Base-by-base conservation (phyloP, 2,329 filamentous ascomycete species). In the Alternaria arbusti region DNA sequence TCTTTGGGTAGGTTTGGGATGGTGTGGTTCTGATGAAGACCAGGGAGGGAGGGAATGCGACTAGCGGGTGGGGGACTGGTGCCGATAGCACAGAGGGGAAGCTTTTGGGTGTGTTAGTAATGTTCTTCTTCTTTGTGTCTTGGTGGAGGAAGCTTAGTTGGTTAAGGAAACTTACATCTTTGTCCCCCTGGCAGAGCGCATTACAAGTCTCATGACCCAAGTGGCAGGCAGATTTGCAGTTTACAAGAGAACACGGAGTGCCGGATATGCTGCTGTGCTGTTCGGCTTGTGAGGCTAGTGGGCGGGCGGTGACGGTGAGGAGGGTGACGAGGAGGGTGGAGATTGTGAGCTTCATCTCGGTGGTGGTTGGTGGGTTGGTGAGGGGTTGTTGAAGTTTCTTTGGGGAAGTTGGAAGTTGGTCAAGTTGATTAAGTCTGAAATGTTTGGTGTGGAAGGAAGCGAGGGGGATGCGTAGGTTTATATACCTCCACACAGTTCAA, bases 401-500 rank as follows among this genome's bases (percentile, higher is more conserved):
- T 17, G 36, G 36, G 0, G 3, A 17, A 11, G 0, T 40, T 40
- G n/a, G 9, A 40, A 40, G 36, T 40, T 17, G 36, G 4, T 40
- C 15, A 17, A 40, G 15, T 17, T 40, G 0, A 2, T 40, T 1
- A 4, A 40, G 15, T 17, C 1, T 17, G 9, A 0, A 3, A 17
- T 40, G n/a, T 5, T 40, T 2, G 4, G n/a, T 40, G n/a, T 40
- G 2, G 9, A 40, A 17, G 1, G 2, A 17, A 40, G 36, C 10
- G 15, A 40, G n/a, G 11, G 9, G 8, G 8, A 40, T 40, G 36
- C 5, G 36, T 11, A 11, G 36, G 36, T 17, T 17, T 40, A 40
- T 40, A 40, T n/a, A n/a, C n/a, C n/a, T n/a, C n/a, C n/a, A n/a
- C n/a, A n/a, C n/a, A n/a, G n/a, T n/a, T n/a, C n/a, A n/a, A 36